Evolutionary conservation across 75 land plant species (phyloP), one percentile per base, ranked within the genome.

Genomic region (Ceratopteris richardii): DNA sequence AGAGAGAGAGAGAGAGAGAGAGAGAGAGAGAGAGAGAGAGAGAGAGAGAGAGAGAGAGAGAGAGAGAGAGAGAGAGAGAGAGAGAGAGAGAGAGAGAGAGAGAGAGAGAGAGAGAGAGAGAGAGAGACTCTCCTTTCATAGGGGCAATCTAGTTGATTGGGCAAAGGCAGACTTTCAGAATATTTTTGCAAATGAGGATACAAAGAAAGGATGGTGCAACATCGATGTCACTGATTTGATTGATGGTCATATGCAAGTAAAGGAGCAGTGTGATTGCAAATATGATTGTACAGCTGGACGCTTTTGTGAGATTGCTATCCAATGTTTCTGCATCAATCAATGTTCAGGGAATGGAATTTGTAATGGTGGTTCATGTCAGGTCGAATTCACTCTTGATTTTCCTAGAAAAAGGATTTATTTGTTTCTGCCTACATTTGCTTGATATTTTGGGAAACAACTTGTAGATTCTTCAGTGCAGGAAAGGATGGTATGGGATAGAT

Each of bases 351-450:
- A 89, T 68, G 96, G 98, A 61, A 33, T 74, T 42, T 93, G 90
- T 50, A 83, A 79, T 56, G 83, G 96, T 62, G 98, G 95, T 52
- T 85, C 77, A 61, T 88, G 96, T 66, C 79, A 81, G 84, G 98
- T 88, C 37, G 29, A 23, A 9, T 29, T 11, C 40, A 3, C 43
- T n/a, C n/a, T n/a, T n/a, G n/a, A n/a, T n/a, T n/a, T n/a, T n/a
- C n/a, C n/a, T n/a, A n/a, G n/a, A n/a, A n/a, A n/a, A n/a, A n/a
- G n/a, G n/a, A 10, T 23, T 5, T 58, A 14, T 50, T 27, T 29
- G 64, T 67, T 7, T 44, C 44, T 28, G 51, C 20, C 14, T 48
- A 48, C 51, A 48, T 48, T 48, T 10, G 4, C 18, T 48, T n/a
- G n/a, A n/a, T n/a, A n/a, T n/a, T n/a, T n/a, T n/a, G n/a, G n/a